These are phyloP conservation scores for Pachysandra terminalis DNA, from an alignment of 164 flowering plant species.

Conservation along the genomic window DNA sequence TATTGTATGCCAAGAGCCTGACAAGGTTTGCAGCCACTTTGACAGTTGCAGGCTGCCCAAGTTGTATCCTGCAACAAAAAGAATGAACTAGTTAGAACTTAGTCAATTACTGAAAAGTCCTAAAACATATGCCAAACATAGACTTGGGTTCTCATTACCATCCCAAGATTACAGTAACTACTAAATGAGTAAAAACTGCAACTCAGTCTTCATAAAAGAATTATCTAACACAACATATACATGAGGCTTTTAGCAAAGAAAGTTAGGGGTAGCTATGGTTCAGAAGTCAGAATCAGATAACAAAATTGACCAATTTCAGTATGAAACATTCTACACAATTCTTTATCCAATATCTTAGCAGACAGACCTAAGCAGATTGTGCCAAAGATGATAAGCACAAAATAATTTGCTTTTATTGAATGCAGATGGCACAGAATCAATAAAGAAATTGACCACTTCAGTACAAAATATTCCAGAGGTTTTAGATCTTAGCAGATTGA, in stretches of 20 bases:
- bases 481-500: too few species aligned
- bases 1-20: slow-evolving; percentile 69
- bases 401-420: too few species aligned
- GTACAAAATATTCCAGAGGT: too few species aligned
- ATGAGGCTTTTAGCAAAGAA: not conserved
- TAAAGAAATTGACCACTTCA: too few species aligned
- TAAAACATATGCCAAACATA: not conserved
- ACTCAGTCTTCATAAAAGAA: not conserved
- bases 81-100: not conserved
- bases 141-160: not conserved
- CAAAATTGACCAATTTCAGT: too few species aligned
- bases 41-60: slow-evolving; percentile 95
- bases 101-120: not conserved
- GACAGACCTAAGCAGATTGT: too few species aligned
- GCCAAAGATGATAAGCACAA: too few species aligned
- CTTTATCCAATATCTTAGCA: too few species aligned
- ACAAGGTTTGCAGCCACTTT: slow-evolving; percentile 92
- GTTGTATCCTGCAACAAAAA: slow-evolving; percentile 64
- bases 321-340: too few species aligned
- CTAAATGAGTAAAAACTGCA: not conserved
- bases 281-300: not conserved
- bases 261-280: not conserved
- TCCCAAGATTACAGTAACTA: not conserved
- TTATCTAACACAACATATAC: not conserved
- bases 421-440: too few species aligned